Evolutionary conservation across 345 rosid genomes (phyloP).

Genomic region (Iberis pinnata): DNA sequence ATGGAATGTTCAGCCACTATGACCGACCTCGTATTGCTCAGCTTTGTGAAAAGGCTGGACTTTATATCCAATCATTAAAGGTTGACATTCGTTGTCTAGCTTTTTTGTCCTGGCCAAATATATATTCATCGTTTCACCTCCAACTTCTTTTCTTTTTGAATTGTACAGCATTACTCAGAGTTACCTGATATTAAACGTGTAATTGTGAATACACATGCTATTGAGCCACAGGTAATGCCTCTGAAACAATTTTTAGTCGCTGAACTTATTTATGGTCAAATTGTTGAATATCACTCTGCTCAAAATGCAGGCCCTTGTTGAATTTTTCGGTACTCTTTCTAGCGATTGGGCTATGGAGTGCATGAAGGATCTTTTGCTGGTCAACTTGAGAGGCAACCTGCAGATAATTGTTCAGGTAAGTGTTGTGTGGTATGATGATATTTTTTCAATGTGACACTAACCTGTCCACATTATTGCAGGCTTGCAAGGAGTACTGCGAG

Average conservation of each 20-base stretch:
- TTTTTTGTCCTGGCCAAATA: background rate
- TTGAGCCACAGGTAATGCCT: constrained; percentile 88
- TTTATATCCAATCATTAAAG: constrained; percentile 80
- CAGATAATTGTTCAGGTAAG: constrained; percentile 97
- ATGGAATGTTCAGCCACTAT: constrained; percentile 96
- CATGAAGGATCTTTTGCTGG: constrained; percentile 96
- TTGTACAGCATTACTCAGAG: constrained; percentile 89
- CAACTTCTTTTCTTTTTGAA: constrained; percentile 5
- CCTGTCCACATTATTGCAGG: constrained; percentile 38
- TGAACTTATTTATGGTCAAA: constrained; percentile 1
- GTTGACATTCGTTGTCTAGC: constrained; percentile 33
- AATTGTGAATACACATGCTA: constrained; percentile 97
- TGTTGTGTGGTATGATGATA: constrained; percentile 15
- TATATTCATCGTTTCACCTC: background rate
- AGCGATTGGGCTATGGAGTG: constrained; percentile 99
- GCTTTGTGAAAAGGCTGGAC: constrained; percentile 99
- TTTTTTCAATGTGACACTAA: constrained; percentile 15
- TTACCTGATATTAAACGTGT: constrained; percentile 97
- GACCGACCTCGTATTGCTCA: constrained; percentile 96
- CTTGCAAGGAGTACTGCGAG: constrained; percentile 97
- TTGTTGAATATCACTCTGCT: constrained; percentile 11
- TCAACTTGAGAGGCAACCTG: constrained; percentile 87
- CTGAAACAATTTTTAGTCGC: constrained; percentile 8
- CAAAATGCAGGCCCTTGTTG: constrained; percentile 76
- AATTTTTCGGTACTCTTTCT: constrained; percentile 95